These are phyloP conservation scores for Durio zibethinus DNA, from an alignment of 345 rosid genomes.

Conservation along the genomic window DNA sequence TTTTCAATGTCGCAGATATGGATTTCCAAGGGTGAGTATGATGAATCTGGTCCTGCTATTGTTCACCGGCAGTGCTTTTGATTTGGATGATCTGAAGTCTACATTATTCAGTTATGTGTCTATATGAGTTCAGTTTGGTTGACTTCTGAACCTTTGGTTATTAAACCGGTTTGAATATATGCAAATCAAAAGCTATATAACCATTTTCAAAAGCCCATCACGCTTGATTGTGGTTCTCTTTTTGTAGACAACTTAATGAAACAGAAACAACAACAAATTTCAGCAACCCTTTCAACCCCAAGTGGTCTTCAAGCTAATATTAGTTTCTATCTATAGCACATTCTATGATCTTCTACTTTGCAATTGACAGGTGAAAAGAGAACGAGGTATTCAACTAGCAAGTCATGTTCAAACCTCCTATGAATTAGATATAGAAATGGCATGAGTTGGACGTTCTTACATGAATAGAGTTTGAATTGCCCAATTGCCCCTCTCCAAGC, in stretches of 20 bases:
- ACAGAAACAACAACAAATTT: not conserved
- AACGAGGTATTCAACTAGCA: not conserved
- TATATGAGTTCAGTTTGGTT: no score
- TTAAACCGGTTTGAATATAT: not conserved
- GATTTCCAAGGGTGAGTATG: no score
- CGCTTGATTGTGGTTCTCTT: not conserved
- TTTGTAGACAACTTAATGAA: not conserved
- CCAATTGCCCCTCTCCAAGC: not conserved
- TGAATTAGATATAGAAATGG: not conserved
- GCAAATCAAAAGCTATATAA: not conserved
- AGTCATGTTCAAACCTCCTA: not conserved
- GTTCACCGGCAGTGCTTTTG: no score
- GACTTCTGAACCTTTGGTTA: not conserved
- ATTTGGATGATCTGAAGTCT: no score
- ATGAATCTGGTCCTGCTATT: no score
- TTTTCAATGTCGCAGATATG: no score
- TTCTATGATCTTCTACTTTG: not conserved
- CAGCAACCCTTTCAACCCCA: not conserved
- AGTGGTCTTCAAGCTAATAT: not conserved
- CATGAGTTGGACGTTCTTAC: slow-evolving; percentile 10
- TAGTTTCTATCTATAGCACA: not conserved
- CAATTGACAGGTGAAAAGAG: not conserved
- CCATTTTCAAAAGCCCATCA: not conserved
- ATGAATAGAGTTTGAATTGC: not conserved
- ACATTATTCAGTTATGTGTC: no score